phyloP scores from a whole-genome alignment of 345 rosid genomes.

The Sapria himalayana region DNA sequence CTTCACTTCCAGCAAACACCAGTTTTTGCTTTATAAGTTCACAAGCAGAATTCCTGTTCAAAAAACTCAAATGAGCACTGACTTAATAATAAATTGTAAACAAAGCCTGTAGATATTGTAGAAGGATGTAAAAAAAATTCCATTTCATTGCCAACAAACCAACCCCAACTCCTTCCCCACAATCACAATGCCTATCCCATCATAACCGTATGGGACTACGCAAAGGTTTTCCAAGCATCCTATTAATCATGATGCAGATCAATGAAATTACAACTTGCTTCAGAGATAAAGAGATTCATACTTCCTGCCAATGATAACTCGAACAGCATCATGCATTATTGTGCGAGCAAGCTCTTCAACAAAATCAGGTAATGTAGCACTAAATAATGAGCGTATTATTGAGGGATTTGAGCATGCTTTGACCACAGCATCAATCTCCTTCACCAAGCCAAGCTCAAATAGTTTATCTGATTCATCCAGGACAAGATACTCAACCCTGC shows the following conservation, averaged over 20 bases:
- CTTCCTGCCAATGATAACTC: constrained; percentile 85
- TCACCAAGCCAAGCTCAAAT: constrained; percentile 70
- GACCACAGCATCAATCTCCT: constrained; percentile 79
- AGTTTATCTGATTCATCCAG: constrained; percentile 95
- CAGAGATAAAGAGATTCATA: constrained; percentile 14
- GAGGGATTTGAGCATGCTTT: constrained; percentile 88
- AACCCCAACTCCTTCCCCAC: too few relatives aligned
- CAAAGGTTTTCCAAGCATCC: too few relatives aligned
- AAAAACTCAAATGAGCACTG: too few relatives aligned
- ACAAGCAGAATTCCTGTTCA: constrained; percentile 66
- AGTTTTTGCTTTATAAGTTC: constrained; percentile 69
- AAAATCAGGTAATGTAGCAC: constrained; percentile 91
- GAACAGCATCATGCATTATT: constrained; percentile 89
- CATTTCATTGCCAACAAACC: too few relatives aligned
- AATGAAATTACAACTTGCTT: background rate
- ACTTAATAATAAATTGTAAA: too few relatives aligned
- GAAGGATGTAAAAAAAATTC: too few relatives aligned
- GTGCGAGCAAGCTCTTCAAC: constrained; percentile 93
- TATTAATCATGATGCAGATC: constrained; percentile 2
- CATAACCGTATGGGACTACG: too few relatives aligned
- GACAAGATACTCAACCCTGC: constrained; percentile 86
- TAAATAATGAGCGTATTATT: constrained; percentile 60
- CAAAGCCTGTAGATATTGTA: too few relatives aligned
- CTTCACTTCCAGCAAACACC: constrained; percentile 80
- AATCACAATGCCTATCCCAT: too few relatives aligned